Conservation (phyloP, 2,329 filamentous ascomycete genomes). For the Xylaria hypoxylon region DNA sequence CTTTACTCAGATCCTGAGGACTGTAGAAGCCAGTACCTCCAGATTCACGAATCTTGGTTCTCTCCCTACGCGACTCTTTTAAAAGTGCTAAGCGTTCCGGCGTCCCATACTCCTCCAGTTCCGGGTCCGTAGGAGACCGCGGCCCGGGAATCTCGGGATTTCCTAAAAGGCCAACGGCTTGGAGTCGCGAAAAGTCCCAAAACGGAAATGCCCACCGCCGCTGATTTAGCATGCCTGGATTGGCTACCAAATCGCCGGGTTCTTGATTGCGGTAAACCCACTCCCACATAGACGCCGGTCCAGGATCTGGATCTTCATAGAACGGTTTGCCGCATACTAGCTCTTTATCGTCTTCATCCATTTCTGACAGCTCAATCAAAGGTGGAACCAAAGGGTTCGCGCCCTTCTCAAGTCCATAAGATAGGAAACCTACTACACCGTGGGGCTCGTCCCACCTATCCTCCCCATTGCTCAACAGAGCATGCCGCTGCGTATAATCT, state of each 20-base stretch:
- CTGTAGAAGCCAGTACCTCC: conserved; percentile 8
- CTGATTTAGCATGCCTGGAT: not conserved
- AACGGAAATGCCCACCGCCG: conserved; percentile 23
- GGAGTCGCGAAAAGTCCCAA: conserved; percentile 15
- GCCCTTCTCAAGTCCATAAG: not conserved
- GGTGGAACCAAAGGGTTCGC: not conserved
- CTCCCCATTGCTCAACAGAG: conserved; percentile 16
- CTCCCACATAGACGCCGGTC: conserved; percentile 25
- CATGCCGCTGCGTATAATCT: conserved; percentile 4
- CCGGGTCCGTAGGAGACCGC: not conserved
- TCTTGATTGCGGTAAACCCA: conserved; percentile 15
- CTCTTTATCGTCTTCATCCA: not conserved
- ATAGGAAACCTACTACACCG: not conserved
- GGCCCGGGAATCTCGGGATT: conserved; percentile 3
- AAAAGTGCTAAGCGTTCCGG: not conserved
- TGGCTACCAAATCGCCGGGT: not conserved
- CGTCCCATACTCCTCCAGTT: not conserved
- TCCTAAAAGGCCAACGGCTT: conserved; percentile 4
- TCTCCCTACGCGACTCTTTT: not conserved
- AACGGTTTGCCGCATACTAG: not conserved
- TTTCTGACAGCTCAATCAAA: not conserved
- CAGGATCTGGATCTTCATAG: conserved; percentile 26
- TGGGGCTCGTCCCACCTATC: not conserved
- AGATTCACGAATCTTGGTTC: not conserved
- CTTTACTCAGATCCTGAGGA: not conserved